phyloP scores from a whole-genome alignment of 352 stramenopile genomes.

The Poterioochromonas sp. region DNA sequence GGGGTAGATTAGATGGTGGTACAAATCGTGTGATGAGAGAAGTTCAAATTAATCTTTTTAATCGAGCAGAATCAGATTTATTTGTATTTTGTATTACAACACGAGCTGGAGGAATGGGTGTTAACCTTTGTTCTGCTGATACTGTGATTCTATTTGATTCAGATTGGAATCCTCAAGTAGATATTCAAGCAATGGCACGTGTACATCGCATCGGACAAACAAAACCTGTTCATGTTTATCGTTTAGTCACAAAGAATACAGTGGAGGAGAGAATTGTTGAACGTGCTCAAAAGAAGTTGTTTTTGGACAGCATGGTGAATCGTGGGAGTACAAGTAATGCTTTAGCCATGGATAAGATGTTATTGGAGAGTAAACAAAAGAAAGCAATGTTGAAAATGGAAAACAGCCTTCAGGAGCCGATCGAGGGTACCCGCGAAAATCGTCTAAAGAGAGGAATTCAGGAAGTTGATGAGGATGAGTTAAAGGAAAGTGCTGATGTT shows the following conservation, averaged over 20 bases:
- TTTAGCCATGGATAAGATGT: slow-evolving; percentile 46
- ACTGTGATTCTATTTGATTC: slow-evolving; percentile 86
- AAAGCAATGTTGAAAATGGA: slow-evolving; percentile 59
- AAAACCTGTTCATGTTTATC: slow-evolving; percentile 65
- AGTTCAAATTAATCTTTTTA: slow-evolving; percentile 82
- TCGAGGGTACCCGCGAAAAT: slow-evolving; percentile 62
- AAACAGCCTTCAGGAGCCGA: slow-evolving; percentile 59
- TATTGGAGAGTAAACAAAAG: slow-evolving; percentile 56
- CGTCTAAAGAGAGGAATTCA: slow-evolving; percentile 51
- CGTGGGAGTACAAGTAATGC: slow-evolving; percentile 58
- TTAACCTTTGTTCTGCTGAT: slow-evolving; percentile 91
- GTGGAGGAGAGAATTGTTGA: slow-evolving; percentile 88
- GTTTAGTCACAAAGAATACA: slow-evolving; percentile 79
- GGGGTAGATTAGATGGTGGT: slow-evolving; percentile 75
- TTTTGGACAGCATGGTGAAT: slow-evolving; percentile 75
- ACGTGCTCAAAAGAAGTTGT: slow-evolving; percentile 75
- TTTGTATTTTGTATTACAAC: slow-evolving; percentile 90
- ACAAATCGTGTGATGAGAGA: slow-evolving; percentile 74
- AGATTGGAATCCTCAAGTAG: slow-evolving; percentile 53
- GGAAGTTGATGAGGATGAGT: too few relatives aligned
- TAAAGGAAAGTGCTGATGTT: too few relatives aligned
- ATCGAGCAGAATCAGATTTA: slow-evolving; percentile 69
- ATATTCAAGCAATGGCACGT: slow-evolving; percentile 55
- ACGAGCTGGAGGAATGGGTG: slow-evolving; percentile 83
- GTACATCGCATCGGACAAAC: slow-evolving; percentile 58